These are phyloP conservation scores for Fusarium sp. DNA, from an alignment of 2,329 filamentous ascomycete genomes.

Conservation along the genomic window DNA sequence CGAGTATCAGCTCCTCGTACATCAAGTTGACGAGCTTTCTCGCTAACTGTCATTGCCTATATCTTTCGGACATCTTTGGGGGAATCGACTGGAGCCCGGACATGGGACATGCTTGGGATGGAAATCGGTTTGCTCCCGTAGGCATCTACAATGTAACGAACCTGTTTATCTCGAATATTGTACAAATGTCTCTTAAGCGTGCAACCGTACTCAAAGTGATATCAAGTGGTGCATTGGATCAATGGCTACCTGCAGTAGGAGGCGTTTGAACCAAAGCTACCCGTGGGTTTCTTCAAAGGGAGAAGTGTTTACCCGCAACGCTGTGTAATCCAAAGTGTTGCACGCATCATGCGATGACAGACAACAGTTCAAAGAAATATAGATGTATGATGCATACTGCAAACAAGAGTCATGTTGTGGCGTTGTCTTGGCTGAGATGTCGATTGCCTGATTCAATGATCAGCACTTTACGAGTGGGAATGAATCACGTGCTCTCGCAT, in stretches of 20 bases:
- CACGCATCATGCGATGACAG: neutral
- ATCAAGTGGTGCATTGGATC: neutral
- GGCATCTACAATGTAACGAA: neutral
- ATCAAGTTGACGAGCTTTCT: neutral
- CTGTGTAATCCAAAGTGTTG: neutral
- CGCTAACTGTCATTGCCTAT: neutral
- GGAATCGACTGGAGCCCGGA: neutral
- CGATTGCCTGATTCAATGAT: constrained; percentile 17
- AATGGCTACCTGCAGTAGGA: neutral
- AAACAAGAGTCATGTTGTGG: neutral
- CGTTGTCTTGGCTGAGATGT: neutral
- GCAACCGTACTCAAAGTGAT: neutral
- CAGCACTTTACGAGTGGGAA: constrained; percentile 1
- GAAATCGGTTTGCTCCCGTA: neutral
- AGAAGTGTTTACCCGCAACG: neutral
- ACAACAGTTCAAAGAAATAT: neutral
- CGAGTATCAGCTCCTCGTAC: neutral
- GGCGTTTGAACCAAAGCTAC: neutral
- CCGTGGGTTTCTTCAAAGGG: neutral
- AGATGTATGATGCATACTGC: neutral
- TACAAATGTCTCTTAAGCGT: neutral
- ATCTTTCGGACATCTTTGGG: neutral
- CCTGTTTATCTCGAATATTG: neutral
- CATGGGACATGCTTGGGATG: neutral
- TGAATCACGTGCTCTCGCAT: constrained; percentile 46